Conservation (phyloP, 768 basidiomycete genomes). For the Tricholoma terreum region DNA sequence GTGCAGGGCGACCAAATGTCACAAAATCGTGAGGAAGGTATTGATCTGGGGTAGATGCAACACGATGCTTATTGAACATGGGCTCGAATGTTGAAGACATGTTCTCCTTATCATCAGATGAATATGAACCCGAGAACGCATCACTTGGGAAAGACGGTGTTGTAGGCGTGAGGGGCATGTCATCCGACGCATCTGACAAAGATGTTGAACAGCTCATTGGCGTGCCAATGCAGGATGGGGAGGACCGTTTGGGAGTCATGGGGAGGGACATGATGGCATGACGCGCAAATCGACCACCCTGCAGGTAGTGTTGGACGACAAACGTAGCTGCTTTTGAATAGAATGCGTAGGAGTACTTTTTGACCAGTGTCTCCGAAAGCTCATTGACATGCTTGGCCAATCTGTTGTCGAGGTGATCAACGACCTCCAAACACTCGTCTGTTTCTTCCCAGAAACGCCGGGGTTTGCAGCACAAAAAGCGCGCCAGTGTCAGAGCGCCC, state of each 20-base stretch:
- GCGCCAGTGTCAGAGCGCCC: constrained; percentile 86
- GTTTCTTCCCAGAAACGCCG: constrained; percentile 83
- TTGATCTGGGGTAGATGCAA: constrained; percentile 69
- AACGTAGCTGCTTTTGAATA: constrained; percentile 95
- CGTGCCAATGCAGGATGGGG: constrained; percentile 59
- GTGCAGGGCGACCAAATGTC: constrained; percentile 70
- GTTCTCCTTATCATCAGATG: constrained; percentile 83
- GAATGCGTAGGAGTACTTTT: constrained; percentile 97
- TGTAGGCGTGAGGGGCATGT: constrained; percentile 80
- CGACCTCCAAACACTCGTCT: constrained; percentile 77
- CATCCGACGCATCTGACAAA: constrained; percentile 74
- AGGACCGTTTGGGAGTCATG: constrained; percentile 60
- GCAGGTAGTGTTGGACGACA: constrained; percentile 91
- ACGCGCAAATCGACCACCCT: constrained; percentile 72
- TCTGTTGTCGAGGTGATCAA: constrained; percentile 81
- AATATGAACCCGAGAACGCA: constrained; percentile 43
- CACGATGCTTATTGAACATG: constrained; percentile 64
- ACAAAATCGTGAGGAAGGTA: constrained; percentile 82
- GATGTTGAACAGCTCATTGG: constrained; percentile 74
- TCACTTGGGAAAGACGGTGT: constrained; percentile 68
- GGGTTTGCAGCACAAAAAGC: constrained; percentile 80
- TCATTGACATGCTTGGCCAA: constrained; percentile 87
- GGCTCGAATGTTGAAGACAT: constrained; percentile 68
- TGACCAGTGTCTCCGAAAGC: constrained; percentile 92
- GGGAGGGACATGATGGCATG: constrained; percentile 51